Conservation (phyloP, 2,329 filamentous ascomycete genomes). For the Cladosporium sp. region DNA sequence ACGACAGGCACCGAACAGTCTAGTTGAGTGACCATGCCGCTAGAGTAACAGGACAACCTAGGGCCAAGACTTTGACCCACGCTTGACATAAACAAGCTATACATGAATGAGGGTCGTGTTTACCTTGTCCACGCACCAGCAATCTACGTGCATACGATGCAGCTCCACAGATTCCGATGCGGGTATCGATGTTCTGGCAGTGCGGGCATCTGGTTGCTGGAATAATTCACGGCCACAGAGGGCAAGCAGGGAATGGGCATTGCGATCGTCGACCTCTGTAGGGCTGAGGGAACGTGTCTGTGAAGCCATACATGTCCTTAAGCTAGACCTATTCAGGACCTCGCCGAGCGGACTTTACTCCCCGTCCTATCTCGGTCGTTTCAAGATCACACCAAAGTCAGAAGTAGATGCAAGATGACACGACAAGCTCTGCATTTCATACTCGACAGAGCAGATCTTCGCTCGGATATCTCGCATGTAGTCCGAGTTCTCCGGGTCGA, state of each 20-base stretch:
- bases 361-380: not conserved
- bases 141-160: not conserved
- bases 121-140: not conserved
- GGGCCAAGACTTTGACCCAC: not conserved
- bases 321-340: not conserved
- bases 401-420: too few species aligned
- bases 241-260: not conserved
- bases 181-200: not conserved
- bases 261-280: slow-evolving; percentile 3
- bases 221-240: not conserved
- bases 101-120: not conserved
- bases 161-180: not conserved
- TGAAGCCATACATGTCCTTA: not conserved
- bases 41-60: not conserved
- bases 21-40: not conserved
- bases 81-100: slow-evolving; percentile 2
- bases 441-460: too few species aligned
- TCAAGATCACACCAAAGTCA: too few species aligned
- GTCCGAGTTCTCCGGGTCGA: too few species aligned
- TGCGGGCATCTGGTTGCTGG: slow-evolving; percentile 2
- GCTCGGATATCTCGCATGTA: too few species aligned
- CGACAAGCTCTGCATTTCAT: too few species aligned
- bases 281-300: not conserved
- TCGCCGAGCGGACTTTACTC: slow-evolving; percentile 8
- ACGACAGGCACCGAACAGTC: not conserved